Base-by-base conservation (phyloP, 2,329 filamentous ascomycete genomes). In the Calonectria fujianensis region DNA sequence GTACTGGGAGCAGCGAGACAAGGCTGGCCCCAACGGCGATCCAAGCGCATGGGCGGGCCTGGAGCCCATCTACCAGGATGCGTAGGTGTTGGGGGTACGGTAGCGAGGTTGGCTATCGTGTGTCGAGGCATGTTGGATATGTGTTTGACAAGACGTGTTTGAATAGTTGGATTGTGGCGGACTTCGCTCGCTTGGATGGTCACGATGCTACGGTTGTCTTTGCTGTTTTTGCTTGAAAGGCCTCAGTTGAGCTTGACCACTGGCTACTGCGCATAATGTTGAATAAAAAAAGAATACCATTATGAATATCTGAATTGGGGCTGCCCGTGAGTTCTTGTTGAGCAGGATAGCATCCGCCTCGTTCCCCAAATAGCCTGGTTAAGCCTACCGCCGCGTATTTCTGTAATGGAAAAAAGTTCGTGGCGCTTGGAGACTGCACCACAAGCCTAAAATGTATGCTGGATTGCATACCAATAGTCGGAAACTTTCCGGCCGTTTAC, bases 1-100 rank as follows among this genome's bases (percentile, higher is more conserved):
- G 84, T 99, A 99, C 85, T 99, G 97, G 97, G 89, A 91, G 80
- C 88, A 92, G 80, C 89, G 95, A 75, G 90, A 94, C 66, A 89
- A 88, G 84, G 93, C 93, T 51, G 93, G 92, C 27, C 87, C 87
- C 8, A 85, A 89, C 70, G 91, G 94, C 67, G 88, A 91, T 75
- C 71, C 81, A 37, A 82, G 88, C 80, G 88, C 88, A 69, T 95
- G 96, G 96, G 90, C 91, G 76, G 90, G 91, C 31, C 82, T 96
- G 83, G 95, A 98, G 86, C 93, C 94, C 79, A 93, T 98, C 73
- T 98, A 93, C 82, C 82, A 87, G 41, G 83, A 86, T 59, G 73
- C 48, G 16, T 31, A 78, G 70, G 64, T 71, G 45, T 24, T 24
- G 72, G 79, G 35, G 48, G 79, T 37, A 35, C 63, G 78, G 39